phyloP scores from a whole-genome alignment of 2,329 filamentous ascomycete species.

The Canariomyces notabilis region DNA sequence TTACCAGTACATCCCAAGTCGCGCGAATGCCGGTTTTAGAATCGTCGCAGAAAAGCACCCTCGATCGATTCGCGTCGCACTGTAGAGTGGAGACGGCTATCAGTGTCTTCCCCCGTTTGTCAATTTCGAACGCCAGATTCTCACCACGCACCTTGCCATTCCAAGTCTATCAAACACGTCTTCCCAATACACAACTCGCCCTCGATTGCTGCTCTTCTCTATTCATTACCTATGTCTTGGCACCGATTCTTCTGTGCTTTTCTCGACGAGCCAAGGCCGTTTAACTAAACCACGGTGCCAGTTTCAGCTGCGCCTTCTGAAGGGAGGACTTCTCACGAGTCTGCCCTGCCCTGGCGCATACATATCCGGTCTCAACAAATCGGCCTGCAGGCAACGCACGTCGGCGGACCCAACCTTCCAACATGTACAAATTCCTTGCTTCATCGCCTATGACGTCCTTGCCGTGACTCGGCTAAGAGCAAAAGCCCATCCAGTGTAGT shows the following conservation, averaged over 20 bases:
- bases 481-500: background rate
- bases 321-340: background rate
- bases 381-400: too few species aligned
- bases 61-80: too few species aligned
- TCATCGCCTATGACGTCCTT: constrained; percentile 18
- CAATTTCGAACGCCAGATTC: constrained; percentile 12
- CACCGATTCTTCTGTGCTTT: background rate
- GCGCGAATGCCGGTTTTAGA: too few species aligned
- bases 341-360: background rate
- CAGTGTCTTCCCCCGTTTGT: constrained; percentile 7
- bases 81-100: too few species aligned
- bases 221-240: constrained; percentile 2
- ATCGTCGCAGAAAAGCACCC: too few species aligned
- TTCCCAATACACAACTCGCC: background rate
- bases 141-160: constrained; percentile 3
- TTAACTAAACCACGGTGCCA: background rate
- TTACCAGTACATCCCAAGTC: too few species aligned
- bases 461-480: constrained; percentile 4
- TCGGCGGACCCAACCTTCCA: background rate
- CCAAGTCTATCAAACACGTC: background rate
- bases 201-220: background rate
- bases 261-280: constrained; percentile 1
- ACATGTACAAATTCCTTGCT: constrained; percentile 2
- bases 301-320: background rate
- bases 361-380: constrained; percentile 2